Evolutionary conservation across 805 yeast genomes (phyloP).

Genomic region (Candida maris): DNA sequence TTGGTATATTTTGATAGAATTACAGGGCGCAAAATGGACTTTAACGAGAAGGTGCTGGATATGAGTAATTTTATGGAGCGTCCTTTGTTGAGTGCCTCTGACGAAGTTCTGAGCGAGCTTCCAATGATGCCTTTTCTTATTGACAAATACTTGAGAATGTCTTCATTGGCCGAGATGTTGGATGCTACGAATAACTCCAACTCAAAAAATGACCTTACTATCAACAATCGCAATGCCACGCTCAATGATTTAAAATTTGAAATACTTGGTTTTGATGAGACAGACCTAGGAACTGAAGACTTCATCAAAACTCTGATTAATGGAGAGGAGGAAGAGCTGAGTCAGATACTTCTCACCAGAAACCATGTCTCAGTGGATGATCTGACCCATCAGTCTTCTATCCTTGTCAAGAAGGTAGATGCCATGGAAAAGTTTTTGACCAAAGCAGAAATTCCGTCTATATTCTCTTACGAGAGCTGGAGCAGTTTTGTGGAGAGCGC

Average conservation of each 20-base stretch:
- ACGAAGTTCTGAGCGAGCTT: constrained; percentile 48
- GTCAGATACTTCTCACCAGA: constrained; percentile 18
- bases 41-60: constrained; percentile 53
- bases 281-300: constrained; percentile 59
- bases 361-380: constrained; percentile 22
- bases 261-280: constrained; percentile 44
- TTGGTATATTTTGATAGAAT: constrained; percentile 68
- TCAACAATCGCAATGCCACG: constrained; percentile 17
- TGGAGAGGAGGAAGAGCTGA: constrained; percentile 24
- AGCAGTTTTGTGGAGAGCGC: constrained; percentile 14
- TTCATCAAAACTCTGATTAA: constrained; percentile 45
- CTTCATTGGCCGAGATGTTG: constrained; percentile 52
- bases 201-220: constrained; percentile 16
- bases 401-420: constrained; percentile 19
- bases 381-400: constrained; percentile 25
- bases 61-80: constrained; percentile 55
- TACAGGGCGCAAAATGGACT: constrained; percentile 63
- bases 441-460: constrained; percentile 23
- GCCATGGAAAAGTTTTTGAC: constrained; percentile 15
- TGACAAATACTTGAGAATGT: constrained; percentile 59
- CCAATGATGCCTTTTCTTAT: constrained; percentile 68
- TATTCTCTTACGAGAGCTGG: constrained; percentile 21
- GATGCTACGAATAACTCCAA: constrained; percentile 19
- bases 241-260: constrained; percentile 31
- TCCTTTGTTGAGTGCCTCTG: constrained; percentile 55